These are phyloP conservation scores for Rhodotorula sphaerocarpa DNA, from an alignment of 768 basidiomycete species.

Conservation along the genomic window DNA sequence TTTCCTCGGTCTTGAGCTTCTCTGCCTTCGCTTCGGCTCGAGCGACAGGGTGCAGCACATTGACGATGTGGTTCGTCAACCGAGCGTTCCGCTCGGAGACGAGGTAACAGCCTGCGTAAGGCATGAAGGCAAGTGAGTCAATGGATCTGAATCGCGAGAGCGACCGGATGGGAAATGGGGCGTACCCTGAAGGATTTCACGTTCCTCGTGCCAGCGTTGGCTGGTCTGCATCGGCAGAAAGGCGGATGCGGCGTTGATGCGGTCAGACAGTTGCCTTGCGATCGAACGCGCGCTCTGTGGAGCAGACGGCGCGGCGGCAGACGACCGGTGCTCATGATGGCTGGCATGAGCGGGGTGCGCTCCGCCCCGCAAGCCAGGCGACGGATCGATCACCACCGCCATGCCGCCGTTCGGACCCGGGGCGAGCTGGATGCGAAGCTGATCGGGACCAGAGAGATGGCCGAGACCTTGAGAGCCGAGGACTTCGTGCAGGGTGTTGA, in stretches of 20 bases:
- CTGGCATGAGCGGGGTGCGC: neutral
- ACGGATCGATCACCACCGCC: conserved; percentile 31
- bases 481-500: conserved; percentile 75
- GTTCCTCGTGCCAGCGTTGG: conserved; percentile 46
- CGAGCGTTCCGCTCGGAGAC: conserved; percentile 31
- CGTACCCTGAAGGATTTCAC: conserved; percentile 37
- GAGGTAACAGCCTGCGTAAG: conserved; percentile 29
- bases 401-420: conserved; percentile 31
- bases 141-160: conserved; percentile 11
- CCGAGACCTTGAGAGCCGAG: conserved; percentile 44
- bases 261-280: conserved; percentile 30
- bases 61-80: conserved; percentile 42
- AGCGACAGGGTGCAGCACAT: conserved; percentile 44
- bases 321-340: neutral
- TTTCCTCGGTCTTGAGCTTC: conserved; percentile 51
- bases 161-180: too few species aligned
- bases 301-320: neutral
- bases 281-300: conserved; percentile 10
- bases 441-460: conserved; percentile 23
- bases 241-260: conserved; percentile 28
- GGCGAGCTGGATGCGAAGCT: conserved; percentile 30
- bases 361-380: conserved; percentile 15
- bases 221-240: conserved; percentile 43
- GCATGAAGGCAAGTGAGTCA: too few species aligned
- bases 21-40: conserved; percentile 42